phyloP scores from a whole-genome alignment of 169 alveolate genomes.

The Pseudocohnilembus persalinus region DNA sequence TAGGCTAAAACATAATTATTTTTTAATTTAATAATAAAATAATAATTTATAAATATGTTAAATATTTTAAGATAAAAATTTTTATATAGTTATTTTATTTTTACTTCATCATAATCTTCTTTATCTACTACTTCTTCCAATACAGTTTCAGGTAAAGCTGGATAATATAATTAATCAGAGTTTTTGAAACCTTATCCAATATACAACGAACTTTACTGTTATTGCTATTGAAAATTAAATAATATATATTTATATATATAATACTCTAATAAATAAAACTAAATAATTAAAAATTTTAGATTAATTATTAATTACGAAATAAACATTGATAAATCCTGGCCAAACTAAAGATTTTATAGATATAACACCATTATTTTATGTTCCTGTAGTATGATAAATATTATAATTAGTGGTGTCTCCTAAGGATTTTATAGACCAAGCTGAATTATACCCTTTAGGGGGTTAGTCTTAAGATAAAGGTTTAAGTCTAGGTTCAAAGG shows the following conservation, averaged over 20 bases:
- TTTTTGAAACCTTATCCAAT: slow-evolving; percentile 44
- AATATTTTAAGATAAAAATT: background rate
- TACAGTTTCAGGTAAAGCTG: slow-evolving; percentile 35
- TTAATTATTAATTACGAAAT: slow-evolving; percentile 20
- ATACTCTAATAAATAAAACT: background rate
- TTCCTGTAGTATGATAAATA: slow-evolving; percentile 15
- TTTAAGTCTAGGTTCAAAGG: slow-evolving; percentile 38
- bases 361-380: slow-evolving; percentile 43
- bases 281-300: background rate
- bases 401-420: slow-evolving; percentile 47
- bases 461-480: slow-evolving; percentile 22
- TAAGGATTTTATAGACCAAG: slow-evolving; percentile 38
- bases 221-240: slow-evolving; percentile 9
- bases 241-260: too few species aligned
- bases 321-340: slow-evolving; percentile 46
- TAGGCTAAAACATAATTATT: slow-evolving; percentile 13
- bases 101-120: slow-evolving; percentile 21
- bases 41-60: too few species aligned
- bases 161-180: slow-evolving; percentile 25
- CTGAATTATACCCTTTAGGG: slow-evolving; percentile 18
- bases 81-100: background rate
- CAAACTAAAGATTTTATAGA: slow-evolving; percentile 32
- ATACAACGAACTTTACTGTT: slow-evolving; percentile 25
- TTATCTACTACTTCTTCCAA: slow-evolving; percentile 27
- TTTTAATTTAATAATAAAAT: background rate